Base-by-base conservation (phyloP, 768 basidiomycete genomes). In the Lactarius hengduanensis region DNA sequence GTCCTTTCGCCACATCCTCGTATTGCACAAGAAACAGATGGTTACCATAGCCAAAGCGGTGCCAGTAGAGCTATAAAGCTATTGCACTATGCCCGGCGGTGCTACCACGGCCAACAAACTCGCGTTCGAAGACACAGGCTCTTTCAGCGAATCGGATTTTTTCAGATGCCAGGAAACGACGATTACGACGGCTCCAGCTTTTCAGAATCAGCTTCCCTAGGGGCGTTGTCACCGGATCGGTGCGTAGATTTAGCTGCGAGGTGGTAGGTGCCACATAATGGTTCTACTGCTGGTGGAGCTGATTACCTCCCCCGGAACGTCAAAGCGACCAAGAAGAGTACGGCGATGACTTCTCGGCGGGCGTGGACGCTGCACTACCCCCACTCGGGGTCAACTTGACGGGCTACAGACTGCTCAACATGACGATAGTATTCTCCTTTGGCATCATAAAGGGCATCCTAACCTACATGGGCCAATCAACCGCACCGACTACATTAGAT, bases 361-460 rank as follows among this genome's bases (percentile, higher is more conserved):
- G 32, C 40, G 6, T 20, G 20, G 54, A 61, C 16, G 22, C 22
- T 26, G 3, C 2, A 3, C 57, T 10, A 1, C 61, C 57, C 6
- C 61, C 56, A 22, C 57, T 66, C 5, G 65, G 65, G 11, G 57
- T 62, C 57, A 54, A 62, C 7, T 61, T 62, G 4, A 66, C 65
- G 18, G 47, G 34, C 7, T 66, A 62, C 40, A 57, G 57, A 13
- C 7, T 62, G 4, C 28, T 66, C 56, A 66, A 62, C 26, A 66
- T 59, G 57, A 54, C 26, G 57, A 30, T 34, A 1, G 11, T 62
- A 9, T 59, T 59, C 13, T 11, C 11, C 0, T 63, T 67, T 45
- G 47, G 61, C 22, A 3, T 55, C 18, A 4, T 34, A 47, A 59
- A 62, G 57, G 61, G 30, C 3, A 38, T 66, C 50, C 50, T 67